Conservation (phyloP, 495 filamentous ascomycete genomes). For the Emericellopsis terricola region DNA sequence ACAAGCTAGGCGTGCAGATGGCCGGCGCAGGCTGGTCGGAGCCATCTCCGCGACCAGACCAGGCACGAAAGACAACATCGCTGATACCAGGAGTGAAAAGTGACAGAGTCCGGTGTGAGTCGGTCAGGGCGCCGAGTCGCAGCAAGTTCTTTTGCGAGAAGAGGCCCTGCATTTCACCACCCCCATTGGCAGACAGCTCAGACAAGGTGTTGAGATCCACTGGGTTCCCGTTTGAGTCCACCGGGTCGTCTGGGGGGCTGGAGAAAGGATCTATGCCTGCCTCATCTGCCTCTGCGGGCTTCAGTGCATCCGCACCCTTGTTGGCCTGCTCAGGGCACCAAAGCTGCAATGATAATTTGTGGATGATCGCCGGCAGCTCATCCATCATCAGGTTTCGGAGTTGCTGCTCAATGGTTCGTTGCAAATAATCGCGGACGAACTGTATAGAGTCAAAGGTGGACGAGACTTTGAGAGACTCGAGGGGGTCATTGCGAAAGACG, state of each 20-base stretch:
- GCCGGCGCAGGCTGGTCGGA: slow-evolving; percentile 37
- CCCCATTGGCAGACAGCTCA: slow-evolving; percentile 54
- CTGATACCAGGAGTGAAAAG: slow-evolving; percentile 69
- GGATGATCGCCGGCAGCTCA: slow-evolving; percentile 88
- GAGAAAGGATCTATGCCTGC: slow-evolving; percentile 56
- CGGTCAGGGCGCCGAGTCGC: slow-evolving; percentile 53
- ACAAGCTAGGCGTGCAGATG: slow-evolving; percentile 33
- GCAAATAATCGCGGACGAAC: slow-evolving; percentile 91
- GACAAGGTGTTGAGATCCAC: slow-evolving; percentile 57
- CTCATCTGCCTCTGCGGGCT: slow-evolving; percentile 27
- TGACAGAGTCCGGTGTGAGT: slow-evolving; percentile 74
- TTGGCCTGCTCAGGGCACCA: slow-evolving; percentile 76
- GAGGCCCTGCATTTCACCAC: slow-evolving; percentile 58
- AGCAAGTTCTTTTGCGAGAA: slow-evolving; percentile 86
- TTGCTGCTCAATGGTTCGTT: slow-evolving; percentile 92
- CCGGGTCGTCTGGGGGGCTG: slow-evolving; percentile 59
- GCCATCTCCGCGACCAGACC: slow-evolving; percentile 66
- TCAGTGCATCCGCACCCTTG: slow-evolving; percentile 20
- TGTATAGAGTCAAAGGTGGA: slow-evolving; percentile 98
- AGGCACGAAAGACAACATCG: slow-evolving; percentile 78
- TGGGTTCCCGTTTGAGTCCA: slow-evolving; percentile 57
- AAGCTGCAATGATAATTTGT: slow-evolving; percentile 72
- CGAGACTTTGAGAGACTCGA: slow-evolving; percentile 94
- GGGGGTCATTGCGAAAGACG: slow-evolving; percentile 93
- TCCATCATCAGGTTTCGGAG: slow-evolving; percentile 90